Conservation (phyloP, 1,284 basidiomycete species). For the Ustilago loliicola region DNA sequence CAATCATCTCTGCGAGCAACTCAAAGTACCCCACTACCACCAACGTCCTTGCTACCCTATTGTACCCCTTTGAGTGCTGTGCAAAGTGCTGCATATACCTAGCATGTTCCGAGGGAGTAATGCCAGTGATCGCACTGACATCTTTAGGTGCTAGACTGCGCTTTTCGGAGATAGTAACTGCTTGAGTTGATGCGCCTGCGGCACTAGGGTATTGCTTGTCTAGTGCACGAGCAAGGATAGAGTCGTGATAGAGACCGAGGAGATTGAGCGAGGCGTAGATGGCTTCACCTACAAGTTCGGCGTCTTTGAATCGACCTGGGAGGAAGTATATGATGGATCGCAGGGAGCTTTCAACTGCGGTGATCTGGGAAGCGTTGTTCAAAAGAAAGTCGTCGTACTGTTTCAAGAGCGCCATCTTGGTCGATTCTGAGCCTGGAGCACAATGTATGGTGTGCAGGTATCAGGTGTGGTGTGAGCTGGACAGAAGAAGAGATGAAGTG, state of each 20-base stretch:
- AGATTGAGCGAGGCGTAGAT: constrained; percentile 71
- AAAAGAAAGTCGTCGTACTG: constrained; percentile 67
- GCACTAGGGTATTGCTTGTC: constrained; percentile 36
- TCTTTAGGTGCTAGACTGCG: constrained; percentile 1
- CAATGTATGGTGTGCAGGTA: not conserved
- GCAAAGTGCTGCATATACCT: constrained; percentile 71
- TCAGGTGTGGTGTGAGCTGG: too few relatives aligned
- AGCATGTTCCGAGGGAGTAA: constrained; percentile 70
- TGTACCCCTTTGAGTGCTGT: constrained; percentile 64
- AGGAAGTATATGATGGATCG: constrained; percentile 93
- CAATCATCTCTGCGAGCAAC: constrained; percentile 71
- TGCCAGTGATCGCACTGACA: constrained; percentile 20
- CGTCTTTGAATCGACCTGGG: constrained; percentile 95
- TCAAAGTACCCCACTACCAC: constrained; percentile 69
- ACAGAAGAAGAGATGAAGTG: not conserved
- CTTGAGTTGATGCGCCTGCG: not conserved
- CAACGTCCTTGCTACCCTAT: constrained; percentile 63
- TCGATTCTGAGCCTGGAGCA: not conserved
- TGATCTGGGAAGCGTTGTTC: constrained; percentile 73
- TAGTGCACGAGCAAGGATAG: constrained; percentile 69
- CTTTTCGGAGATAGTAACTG: constrained; percentile 14
- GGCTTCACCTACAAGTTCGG: constrained; percentile 77
- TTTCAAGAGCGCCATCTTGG: constrained; percentile 58
- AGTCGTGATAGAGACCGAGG: constrained; percentile 72
- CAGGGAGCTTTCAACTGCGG: constrained; percentile 86